These are phyloP conservation scores for Chenopodium formosanum DNA, from an alignment of 148 eudicot species.

Conservation along the genomic window DNA sequence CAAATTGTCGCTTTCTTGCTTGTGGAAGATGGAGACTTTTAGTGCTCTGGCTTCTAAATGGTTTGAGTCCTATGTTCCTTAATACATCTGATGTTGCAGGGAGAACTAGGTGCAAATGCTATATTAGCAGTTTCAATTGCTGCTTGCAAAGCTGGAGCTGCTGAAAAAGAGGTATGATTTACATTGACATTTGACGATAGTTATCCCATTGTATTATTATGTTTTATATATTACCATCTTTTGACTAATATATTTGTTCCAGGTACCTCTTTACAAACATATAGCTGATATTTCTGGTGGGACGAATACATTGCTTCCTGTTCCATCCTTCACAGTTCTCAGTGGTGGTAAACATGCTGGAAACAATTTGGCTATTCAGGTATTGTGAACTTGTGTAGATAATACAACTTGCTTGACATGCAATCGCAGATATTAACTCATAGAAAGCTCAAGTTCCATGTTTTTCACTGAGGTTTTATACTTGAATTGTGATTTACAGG, in stretches of 20 bases:
- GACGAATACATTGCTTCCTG: constrained; percentile 64
- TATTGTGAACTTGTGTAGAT: constrained; percentile 19
- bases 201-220: constrained; percentile 8
- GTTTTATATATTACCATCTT: not conserved
- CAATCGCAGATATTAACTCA: constrained; percentile 1
- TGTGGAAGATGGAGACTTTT: not conserved
- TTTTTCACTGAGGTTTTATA: not conserved
- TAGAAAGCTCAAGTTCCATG: not conserved
- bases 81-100: constrained; percentile 42
- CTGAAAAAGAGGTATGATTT: constrained; percentile 77
- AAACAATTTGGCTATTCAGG: constrained; percentile 83
- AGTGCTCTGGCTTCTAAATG: not conserved
- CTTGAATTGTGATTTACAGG: constrained; percentile 37
- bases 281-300: constrained; percentile 89
- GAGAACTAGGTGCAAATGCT: constrained; percentile 97
- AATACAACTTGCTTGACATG: not conserved
- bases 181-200: constrained; percentile 13
- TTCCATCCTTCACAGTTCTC: constrained; percentile 81
- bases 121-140: constrained; percentile 93
- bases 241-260: constrained; percentile 26
- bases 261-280: constrained; percentile 93
- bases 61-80: not conserved
- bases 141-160: constrained; percentile 99
- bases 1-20: not conserved
- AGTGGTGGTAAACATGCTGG: constrained; percentile 95